phyloP scores from a whole-genome alignment of 306 rosid species.

The Quillaja saponaria region DNA sequence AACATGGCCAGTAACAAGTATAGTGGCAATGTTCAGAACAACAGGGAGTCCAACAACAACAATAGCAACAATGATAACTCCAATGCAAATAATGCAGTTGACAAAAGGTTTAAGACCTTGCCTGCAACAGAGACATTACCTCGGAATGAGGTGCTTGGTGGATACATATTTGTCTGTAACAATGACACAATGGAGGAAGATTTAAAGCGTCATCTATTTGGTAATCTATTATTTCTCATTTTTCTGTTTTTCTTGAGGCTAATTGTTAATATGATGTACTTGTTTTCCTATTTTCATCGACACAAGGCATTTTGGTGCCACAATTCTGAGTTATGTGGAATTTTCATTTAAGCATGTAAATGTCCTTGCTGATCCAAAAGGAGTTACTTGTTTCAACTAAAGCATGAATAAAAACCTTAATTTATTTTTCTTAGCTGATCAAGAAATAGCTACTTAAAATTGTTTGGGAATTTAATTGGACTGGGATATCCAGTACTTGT shows the following conservation, averaged over 20 bases:
- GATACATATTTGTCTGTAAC: slow-evolving; percentile 97
- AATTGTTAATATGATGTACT: not conserved
- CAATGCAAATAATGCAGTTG: slow-evolving; percentile 49
- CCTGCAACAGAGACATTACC: slow-evolving; percentile 98
- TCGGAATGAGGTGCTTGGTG: slow-evolving; percentile 96
- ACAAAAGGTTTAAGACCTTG: slow-evolving; percentile 97
- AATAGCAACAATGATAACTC: slow-evolving; percentile 50
- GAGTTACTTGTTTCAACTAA: too few relatives aligned
- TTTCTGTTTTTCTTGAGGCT: not conserved
- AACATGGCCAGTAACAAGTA: slow-evolving; percentile 67
- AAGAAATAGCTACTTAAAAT: too few relatives aligned
- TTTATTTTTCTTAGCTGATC: too few relatives aligned
- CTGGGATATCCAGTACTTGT: too few relatives aligned
- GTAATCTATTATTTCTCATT: slow-evolving; percentile 33
- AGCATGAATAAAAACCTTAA: too few relatives aligned
- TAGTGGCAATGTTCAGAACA: slow-evolving; percentile 52
- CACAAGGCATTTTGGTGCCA: not conserved
- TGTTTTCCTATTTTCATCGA: not conserved
- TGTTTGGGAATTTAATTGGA: too few relatives aligned
- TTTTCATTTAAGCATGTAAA: too few relatives aligned
- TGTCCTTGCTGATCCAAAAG: too few relatives aligned
- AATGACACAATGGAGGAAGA: slow-evolving; percentile 99
- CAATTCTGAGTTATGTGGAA: not conserved
- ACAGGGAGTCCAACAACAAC: slow-evolving; percentile 59
- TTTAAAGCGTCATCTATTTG: slow-evolving; percentile 90